These are phyloP conservation scores for Chlamydomonas schloesseri DNA, from an alignment of 139 green algal species.

Conservation along the genomic window DNA sequence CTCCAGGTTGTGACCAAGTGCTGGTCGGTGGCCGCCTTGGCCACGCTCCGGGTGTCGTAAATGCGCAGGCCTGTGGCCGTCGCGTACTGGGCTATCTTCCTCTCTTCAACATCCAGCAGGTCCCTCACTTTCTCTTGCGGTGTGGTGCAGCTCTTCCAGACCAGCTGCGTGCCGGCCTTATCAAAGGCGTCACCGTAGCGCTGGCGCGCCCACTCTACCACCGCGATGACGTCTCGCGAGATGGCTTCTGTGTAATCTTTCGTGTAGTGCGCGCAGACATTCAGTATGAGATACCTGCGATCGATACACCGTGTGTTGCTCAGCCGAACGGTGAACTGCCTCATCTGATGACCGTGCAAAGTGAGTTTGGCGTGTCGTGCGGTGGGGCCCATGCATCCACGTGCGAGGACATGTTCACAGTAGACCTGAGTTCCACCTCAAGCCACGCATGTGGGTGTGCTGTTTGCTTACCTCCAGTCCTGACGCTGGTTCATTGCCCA, in stretches of 20 bases:
- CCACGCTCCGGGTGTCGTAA: not conserved
- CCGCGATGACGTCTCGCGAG: not conserved
- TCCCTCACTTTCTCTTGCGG: not conserved
- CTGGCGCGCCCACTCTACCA: not conserved
- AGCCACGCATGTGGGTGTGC: not conserved
- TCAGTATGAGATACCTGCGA: not conserved
- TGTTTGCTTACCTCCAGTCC: too few relatives aligned
- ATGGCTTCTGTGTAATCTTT: not conserved
- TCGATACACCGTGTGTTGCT: too few relatives aligned
- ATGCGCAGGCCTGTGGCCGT: not conserved
- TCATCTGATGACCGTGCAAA: too few relatives aligned
- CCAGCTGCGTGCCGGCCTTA: not conserved
- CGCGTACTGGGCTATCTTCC: not conserved
- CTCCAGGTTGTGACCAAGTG: not conserved
- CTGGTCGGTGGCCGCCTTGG: not conserved
- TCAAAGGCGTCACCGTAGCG: not conserved
- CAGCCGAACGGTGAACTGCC: too few relatives aligned
- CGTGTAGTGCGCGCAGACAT: not conserved
- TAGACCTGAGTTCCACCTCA: too few relatives aligned
- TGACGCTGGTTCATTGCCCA: too few relatives aligned
- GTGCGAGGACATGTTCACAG: too few relatives aligned
- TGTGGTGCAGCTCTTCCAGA: slow-evolving; percentile 12
- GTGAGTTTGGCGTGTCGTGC: too few relatives aligned
- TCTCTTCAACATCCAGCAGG: not conserved
- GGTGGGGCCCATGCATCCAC: not conserved